Conservation (phyloP, 1,139 yeast genomes). For the Meyerozyma smithsonii region DNA sequence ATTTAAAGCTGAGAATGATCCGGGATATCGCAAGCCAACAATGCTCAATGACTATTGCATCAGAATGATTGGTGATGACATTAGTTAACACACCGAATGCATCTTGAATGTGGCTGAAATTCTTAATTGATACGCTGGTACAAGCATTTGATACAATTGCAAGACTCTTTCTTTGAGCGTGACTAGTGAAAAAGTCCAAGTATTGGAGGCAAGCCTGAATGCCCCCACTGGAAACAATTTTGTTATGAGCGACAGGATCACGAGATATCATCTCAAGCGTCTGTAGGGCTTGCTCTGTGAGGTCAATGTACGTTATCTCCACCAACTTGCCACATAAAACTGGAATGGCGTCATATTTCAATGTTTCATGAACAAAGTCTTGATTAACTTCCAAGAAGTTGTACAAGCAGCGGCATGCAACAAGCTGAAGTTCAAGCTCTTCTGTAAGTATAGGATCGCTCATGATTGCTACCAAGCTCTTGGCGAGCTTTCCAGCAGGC, state of each 20-base stretch:
- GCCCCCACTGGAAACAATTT: constrained; percentile 56
- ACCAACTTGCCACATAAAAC: constrained; percentile 61
- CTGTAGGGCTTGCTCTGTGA: constrained; percentile 88
- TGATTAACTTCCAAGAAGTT: constrained; percentile 76
- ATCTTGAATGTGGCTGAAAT: constrained; percentile 47
- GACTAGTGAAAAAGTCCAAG: constrained; percentile 83
- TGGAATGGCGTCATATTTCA: constrained; percentile 63
- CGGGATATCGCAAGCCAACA: constrained; percentile 67
- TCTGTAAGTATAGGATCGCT: constrained; percentile 54
- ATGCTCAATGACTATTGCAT: constrained; percentile 60
- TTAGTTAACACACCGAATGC: constrained; percentile 60
- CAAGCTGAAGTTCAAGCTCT: constrained; percentile 73
- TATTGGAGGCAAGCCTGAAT: constrained; percentile 65
- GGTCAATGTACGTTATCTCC: constrained; percentile 80
- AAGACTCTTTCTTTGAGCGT: constrained; percentile 83
- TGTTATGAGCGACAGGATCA: constrained; percentile 44
- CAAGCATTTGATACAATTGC: constrained; percentile 76
- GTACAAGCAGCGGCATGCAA: constrained; percentile 81
- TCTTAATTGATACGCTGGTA: constrained; percentile 38
- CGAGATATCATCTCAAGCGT: constrained; percentile 67
- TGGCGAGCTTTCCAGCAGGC: constrained; percentile 57
- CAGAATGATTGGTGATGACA: constrained; percentile 56
- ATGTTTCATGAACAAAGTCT: constrained; percentile 60
- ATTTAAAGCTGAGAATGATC: constrained; percentile 50
- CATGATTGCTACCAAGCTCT: constrained; percentile 55